Percentiles rank a stretch among this genome's conserved stretches.
phyloP scores from a whole-genome alignment of 805 yeast species.

The Ogataea trehaloabstinens region DNA sequence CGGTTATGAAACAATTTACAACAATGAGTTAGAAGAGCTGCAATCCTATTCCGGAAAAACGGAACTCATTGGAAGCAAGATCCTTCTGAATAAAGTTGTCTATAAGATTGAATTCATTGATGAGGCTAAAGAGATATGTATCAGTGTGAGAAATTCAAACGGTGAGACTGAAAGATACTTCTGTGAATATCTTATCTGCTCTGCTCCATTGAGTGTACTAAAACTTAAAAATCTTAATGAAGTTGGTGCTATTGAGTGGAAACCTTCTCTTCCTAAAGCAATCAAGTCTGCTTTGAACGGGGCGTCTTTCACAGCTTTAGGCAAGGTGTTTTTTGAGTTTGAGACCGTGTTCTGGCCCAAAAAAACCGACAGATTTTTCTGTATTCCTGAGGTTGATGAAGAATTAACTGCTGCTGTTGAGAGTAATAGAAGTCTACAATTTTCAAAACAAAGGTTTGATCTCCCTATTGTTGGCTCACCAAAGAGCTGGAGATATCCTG shows the following conservation, averaged over 20 bases:
- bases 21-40: constrained; percentile 31
- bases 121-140: constrained; percentile 16
- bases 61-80: constrained; percentile 14
- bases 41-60: constrained; percentile 10
- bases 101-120: constrained; percentile 23
- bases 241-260: constrained; percentile 31
- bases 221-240: constrained; percentile 29
- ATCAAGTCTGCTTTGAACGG: constrained; percentile 28
- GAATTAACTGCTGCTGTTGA: constrained; percentile 17
- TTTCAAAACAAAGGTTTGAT: constrained; percentile 9
- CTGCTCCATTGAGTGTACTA: constrained; percentile 51
- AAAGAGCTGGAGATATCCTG: constrained; percentile 26
- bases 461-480: constrained; percentile 14
- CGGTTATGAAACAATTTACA: constrained; percentile 47
- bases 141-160: constrained; percentile 13
- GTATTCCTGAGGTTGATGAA: constrained; percentile 29
- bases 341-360: constrained; percentile 46
- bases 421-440: constrained; percentile 1
- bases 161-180: constrained; percentile 14
- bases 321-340: constrained; percentile 48
- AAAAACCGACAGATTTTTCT: constrained; percentile 31
- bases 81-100: constrained; percentile 25
- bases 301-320: constrained; percentile 41
- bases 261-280: constrained; percentile 34
- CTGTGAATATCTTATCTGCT: constrained; percentile 43